A percentile compares a stretch with the other conserved stretches of the same genome.
These are phyloP conservation scores for Botryotinia narcissicola DNA, from an alignment of 2,329 filamentous ascomycete genomes.

Conservation along the genomic window DNA sequence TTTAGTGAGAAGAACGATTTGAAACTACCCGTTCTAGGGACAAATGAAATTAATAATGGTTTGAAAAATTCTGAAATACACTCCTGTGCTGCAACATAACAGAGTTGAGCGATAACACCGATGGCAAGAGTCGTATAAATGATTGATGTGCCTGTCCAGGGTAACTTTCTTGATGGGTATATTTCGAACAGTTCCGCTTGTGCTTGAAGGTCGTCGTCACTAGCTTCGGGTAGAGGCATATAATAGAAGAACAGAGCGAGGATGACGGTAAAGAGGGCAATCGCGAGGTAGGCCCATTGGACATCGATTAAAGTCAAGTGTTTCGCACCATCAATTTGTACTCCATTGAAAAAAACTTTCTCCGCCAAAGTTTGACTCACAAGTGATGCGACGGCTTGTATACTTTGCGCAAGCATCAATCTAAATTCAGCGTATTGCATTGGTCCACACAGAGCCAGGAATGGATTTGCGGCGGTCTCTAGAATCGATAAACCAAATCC, in stretches of 20 bases:
- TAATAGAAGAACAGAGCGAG: conserved; percentile 69
- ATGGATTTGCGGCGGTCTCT: conserved; percentile 80
- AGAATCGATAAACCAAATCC: conserved; percentile 74
- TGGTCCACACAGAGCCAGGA: conserved; percentile 68
- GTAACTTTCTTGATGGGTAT: conserved; percentile 27
- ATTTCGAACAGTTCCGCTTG: conserved; percentile 39
- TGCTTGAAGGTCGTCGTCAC: conserved; percentile 52
- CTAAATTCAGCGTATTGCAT: conserved; percentile 70
- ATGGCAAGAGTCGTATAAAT: conserved; percentile 55
- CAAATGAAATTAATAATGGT: conserved; percentile 46
- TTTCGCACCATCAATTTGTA: conserved; percentile 39
- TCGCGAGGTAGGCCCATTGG: conserved; percentile 83
- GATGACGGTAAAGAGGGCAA: conserved; percentile 70
- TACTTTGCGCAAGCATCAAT: conserved; percentile 70
- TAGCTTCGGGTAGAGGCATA: conserved; percentile 60
- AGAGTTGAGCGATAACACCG: conserved; percentile 73
- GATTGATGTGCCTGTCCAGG: conserved; percentile 42
- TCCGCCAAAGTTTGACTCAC: conserved; percentile 70
- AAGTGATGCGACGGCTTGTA: conserved; percentile 74
- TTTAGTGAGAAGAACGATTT: conserved; percentile 45
- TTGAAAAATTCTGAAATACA: conserved; percentile 60
- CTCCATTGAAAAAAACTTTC: conserved; percentile 67
- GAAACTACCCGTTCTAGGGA: conserved; percentile 35
- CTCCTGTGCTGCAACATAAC: conserved; percentile 74
- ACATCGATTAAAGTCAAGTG: conserved; percentile 64